phyloP scores from a whole-genome alignment of 2,329 filamentous ascomycete genomes.

The Leptosphaerulina australis region DNA sequence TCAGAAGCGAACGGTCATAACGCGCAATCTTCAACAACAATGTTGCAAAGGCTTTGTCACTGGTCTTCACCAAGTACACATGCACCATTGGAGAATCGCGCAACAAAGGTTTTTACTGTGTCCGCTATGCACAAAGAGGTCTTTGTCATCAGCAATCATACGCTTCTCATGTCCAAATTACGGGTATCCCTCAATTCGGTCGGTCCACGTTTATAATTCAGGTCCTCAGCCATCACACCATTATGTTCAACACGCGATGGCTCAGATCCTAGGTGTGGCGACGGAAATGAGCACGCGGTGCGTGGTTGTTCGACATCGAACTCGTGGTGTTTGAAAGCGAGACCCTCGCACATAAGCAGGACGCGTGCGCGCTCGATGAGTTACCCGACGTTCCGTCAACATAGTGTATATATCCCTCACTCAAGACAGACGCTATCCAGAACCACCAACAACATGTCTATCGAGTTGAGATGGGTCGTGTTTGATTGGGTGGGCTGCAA shows the following conservation, averaged over 20 bases:
- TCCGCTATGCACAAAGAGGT: not conserved
- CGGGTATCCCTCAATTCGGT: not conserved
- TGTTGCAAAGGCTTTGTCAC: not conserved
- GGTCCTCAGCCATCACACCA: not conserved
- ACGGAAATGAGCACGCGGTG: not conserved
- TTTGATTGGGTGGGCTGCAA: not conserved
- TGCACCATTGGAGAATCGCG: not conserved
- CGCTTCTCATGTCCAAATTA: not conserved
- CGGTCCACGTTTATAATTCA: not conserved
- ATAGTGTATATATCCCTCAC: too few relatives aligned
- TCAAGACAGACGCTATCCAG: too few relatives aligned
- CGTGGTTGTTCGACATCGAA: not conserved
- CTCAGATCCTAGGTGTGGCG: not conserved
- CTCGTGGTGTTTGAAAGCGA: too few relatives aligned
- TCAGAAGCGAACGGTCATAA: not conserved
- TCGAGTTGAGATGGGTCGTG: not conserved
- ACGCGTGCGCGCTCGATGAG: too few relatives aligned
- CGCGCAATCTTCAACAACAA: not conserved
- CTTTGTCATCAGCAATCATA: slow-evolving; percentile 7
- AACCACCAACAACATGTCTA: too few relatives aligned
- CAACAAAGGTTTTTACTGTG: not conserved
- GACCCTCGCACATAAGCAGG: not conserved
- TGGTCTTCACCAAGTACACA: not conserved
- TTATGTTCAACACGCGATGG: not conserved
- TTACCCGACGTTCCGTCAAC: too few relatives aligned